Evolutionary conservation across 805 yeast genomes (phyloP).

Genomic region (Candida sphagnicola): DNA sequence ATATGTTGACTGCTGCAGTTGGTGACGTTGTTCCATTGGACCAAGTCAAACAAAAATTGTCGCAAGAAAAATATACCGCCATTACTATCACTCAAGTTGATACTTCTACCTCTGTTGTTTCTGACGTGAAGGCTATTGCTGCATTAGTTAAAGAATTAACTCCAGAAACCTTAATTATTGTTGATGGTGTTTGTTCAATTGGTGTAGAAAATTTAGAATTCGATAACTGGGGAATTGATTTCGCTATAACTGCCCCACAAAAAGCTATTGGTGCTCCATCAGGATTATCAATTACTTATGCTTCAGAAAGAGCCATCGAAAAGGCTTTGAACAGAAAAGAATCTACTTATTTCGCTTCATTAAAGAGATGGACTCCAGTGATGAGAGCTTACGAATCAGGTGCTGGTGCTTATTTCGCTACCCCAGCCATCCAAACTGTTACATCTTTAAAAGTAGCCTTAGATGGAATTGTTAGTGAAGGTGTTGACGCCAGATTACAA

Average conservation of each 20-base stretch:
- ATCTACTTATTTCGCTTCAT: constrained; percentile 61
- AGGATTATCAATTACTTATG: constrained; percentile 76
- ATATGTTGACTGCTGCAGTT: constrained; percentile 63
- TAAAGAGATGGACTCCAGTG: constrained; percentile 84
- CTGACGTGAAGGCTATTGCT: constrained; percentile 63
- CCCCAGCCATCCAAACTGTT: constrained; percentile 88
- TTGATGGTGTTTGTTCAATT: constrained; percentile 94
- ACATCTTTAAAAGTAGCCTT: constrained; percentile 78
- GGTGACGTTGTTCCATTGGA: constrained; percentile 67
- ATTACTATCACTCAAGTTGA: constrained; percentile 93
- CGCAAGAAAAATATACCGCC: constrained; percentile 51
- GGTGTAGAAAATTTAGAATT: constrained; percentile 86
- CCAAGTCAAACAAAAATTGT: constrained; percentile 53
- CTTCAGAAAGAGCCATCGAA: constrained; percentile 70
- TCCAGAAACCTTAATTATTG: constrained; percentile 79
- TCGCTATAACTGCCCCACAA: constrained; percentile 86
- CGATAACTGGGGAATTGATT: constrained; percentile 88
- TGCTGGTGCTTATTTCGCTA: constrained; percentile 83
- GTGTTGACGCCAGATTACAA: constrained; percentile 56
- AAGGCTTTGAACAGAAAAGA: constrained; percentile 50
- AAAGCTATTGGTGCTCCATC: constrained; percentile 95
- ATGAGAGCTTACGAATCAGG: constrained; percentile 84
- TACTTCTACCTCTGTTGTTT: constrained; percentile 91
- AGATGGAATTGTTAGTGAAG: constrained; percentile 57
- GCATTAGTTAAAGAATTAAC: constrained; percentile 55